A percentile compares a stretch with the other conserved stretches of the same genome.
These are phyloP conservation scores for Pichia eremophila DNA, from an alignment of 805 yeast genomes.

Conservation along the genomic window DNA sequence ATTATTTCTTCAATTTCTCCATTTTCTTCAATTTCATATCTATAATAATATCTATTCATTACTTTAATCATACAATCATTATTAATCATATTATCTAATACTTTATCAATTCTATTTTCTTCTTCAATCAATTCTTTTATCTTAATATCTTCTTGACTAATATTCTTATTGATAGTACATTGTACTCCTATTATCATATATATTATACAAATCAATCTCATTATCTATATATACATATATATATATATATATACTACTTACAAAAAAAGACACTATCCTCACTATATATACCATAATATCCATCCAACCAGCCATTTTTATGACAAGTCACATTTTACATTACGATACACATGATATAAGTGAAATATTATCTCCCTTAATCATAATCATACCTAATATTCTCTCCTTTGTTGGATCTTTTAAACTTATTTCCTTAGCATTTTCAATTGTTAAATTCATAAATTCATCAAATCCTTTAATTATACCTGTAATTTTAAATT, in stretches of 20 bases:
- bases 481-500: conserved; percentile 67
- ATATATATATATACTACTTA: too few relatives aligned
- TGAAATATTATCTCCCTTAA: conserved; percentile 93
- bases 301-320: too few relatives aligned
- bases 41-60: background rate
- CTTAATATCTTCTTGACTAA: too few relatives aligned
- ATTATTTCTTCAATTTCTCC: background rate
- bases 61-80: background rate
- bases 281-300: too few relatives aligned
- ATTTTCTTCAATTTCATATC: too few relatives aligned
- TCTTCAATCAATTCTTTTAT: background rate
- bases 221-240: too few relatives aligned
- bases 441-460: conserved; percentile 70
- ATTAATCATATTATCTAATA: too few relatives aligned
- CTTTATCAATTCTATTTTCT: background rate
- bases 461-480: conserved; percentile 94
- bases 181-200: too few relatives aligned
- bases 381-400: conserved; percentile 60
- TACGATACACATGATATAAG: conserved; percentile 38
- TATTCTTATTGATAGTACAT: too few relatives aligned
- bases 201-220: too few relatives aligned
- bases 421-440: conserved; percentile 51
- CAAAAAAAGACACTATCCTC: too few relatives aligned
- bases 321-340: too few relatives aligned
- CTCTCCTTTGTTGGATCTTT: conserved; percentile 35